Evolutionary conservation across 2,329 filamentous ascomycete genomes (phyloP).

Genomic region (Didymella pinodella): DNA sequence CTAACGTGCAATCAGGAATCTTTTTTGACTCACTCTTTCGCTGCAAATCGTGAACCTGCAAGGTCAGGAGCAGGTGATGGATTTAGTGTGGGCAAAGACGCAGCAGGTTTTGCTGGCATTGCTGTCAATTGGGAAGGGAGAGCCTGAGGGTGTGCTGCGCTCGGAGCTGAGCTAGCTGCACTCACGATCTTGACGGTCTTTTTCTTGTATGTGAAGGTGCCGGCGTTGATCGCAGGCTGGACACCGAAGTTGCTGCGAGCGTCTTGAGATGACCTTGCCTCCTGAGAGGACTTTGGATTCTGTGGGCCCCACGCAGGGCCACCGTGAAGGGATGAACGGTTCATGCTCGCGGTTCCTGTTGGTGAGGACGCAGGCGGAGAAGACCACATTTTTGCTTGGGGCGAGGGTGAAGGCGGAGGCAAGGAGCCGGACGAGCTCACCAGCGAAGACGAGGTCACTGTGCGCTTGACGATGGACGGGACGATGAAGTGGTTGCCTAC

Average conservation of each 20-base stretch:
- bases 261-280: constrained; percentile 7
- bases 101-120: not conserved
- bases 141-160: not conserved
- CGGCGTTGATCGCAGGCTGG: constrained; percentile 28
- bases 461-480: not conserved
- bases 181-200: constrained; percentile 38
- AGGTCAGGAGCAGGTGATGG: constrained; percentile 8
- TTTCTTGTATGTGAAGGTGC: constrained; percentile 42
- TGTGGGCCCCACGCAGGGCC: constrained; percentile 4
- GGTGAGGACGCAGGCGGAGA: not conserved
- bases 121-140: not conserved
- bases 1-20: not conserved
- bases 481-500: constrained; percentile 1
- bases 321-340: constrained; percentile 21
- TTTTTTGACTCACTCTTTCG: constrained; percentile 26
- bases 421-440: not conserved
- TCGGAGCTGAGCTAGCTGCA: constrained; percentile 20
- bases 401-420: constrained; percentile 23
- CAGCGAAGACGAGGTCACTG: constrained; percentile 1
- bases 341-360: constrained; percentile 19
- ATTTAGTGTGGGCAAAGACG: not conserved
- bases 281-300: not conserved
- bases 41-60: constrained; percentile 16
- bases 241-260: constrained; percentile 30
- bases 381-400: not conserved